Conservation (phyloP, 2,329 filamentous ascomycete genomes). For the Calonectria hongkongensis region DNA sequence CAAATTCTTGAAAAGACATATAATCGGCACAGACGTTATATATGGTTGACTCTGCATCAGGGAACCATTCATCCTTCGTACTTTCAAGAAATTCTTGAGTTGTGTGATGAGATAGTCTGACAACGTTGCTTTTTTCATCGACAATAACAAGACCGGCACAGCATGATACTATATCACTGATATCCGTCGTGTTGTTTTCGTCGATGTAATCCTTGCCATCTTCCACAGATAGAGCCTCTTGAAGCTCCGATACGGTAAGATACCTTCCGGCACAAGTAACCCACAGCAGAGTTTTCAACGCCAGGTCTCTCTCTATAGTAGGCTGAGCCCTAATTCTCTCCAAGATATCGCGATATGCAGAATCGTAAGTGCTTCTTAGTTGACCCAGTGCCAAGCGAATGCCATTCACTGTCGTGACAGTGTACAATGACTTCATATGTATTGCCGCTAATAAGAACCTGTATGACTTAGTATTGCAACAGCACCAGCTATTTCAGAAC, state of each 20-base stretch:
- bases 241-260: neutral
- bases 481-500: no score
- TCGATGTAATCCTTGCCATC: neutral
- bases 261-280: neutral
- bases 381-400: neutral
- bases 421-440: neutral
- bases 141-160: conserved; percentile 2
- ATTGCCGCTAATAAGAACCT: no score
- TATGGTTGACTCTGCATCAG: no score
- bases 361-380: neutral
- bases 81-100: no score
- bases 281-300: neutral
- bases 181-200: neutral
- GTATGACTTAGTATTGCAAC: no score
- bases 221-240: neutral
- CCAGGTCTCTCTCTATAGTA: neutral
- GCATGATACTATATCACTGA: neutral
- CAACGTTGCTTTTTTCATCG: no score
- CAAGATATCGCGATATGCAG: conserved; percentile 9
- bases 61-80: no score
- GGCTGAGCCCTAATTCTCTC: conserved; percentile 6
- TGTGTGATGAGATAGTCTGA: no score
- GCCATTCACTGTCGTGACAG: neutral
- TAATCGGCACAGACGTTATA: no score
- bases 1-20: no score